These are phyloP conservation scores for Phytopythium chamaehyphon DNA, from an alignment of 352 stramenopile genomes.

Conservation along the genomic window DNA sequence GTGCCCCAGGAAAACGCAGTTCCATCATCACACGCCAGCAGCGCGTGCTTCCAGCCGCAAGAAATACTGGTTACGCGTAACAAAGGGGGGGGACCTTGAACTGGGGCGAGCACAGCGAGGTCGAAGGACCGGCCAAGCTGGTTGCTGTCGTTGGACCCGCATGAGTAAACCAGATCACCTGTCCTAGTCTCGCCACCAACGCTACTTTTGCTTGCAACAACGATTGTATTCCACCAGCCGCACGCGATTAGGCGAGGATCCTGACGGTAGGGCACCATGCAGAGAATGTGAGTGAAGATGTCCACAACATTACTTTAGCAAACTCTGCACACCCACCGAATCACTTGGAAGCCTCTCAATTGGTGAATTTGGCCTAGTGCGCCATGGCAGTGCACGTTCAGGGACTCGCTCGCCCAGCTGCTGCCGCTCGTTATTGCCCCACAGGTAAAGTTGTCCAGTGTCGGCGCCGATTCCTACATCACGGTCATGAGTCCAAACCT, in stretches of 20 bases:
- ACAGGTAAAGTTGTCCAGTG: constrained; percentile 46
- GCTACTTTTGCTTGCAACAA: constrained; percentile 13
- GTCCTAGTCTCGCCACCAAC: constrained; percentile 2
- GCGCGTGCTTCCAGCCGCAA: constrained; percentile 82
- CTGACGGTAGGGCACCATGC: constrained; percentile 11
- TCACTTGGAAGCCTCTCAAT: background rate
- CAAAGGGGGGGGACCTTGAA: constrained; percentile 13
- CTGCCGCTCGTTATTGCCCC: constrained; percentile 57
- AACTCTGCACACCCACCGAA: background rate
- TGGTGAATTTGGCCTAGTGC: too few species aligned
- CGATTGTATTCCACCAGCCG: constrained; percentile 72
- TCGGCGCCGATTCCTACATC: constrained; percentile 16
- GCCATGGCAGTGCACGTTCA: background rate
- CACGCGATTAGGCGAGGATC: constrained; percentile 43
- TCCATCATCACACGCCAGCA: constrained; percentile 43
- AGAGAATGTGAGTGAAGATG: background rate
- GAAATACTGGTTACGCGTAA: constrained; percentile 52
- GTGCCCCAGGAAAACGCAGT: constrained; percentile 63
- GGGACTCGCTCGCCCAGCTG: constrained; percentile 27
- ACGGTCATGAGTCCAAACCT: too few species aligned
- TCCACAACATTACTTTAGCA: too few species aligned
- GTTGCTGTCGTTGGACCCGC: constrained; percentile 46
- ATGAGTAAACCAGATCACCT: constrained; percentile 35
- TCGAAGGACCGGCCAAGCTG: constrained; percentile 34
- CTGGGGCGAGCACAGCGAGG: constrained; percentile 2